Evolutionary conservation across 345 rosid species (phyloP), one percentile per base, ranked within the genome.

Genomic region (Salix suchowensis): DNA sequence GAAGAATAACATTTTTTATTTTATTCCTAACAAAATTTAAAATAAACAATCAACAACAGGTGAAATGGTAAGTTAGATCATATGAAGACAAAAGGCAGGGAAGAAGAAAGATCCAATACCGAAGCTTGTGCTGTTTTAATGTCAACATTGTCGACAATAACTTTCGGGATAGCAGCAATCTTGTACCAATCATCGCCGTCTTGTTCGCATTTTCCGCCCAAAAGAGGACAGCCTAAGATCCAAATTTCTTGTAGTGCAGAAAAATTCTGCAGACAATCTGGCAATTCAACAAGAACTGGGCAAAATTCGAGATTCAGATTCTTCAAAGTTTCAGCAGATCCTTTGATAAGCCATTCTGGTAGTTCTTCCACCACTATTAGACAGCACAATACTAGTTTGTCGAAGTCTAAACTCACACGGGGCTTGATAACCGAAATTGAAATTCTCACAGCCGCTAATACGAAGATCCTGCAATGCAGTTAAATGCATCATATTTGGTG

Each of bases 391-490:
- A 7, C 2, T 23, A 67, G 21, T 18, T 15, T 21, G n/a, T 37
- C 19, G 26, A 67, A 67, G 48, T 3, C 46, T 2, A 11, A 67
- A 67, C 14, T 1, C 13, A 6, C 26, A 37, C 1, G 37, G 1
- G 5, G 65, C 54, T 28, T n/a, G 24, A 14, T 73, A 54, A 34
- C 37, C 18, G 34, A 85, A 74, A 70, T 44, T 14, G 26, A 85
- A 74, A 9, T 30, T 64, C 15, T 28, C 68, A 36, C 86, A 83
- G 2, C 37, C 34, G 1, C 7, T 21, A 28, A 85, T 70, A 2
- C 7, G 4, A 9, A 83, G 70, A 32, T 7, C 65, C 61, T 83
- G 71, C 55, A 83, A 39, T 21, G 77, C 72, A 46, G 23, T 61
- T 7, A 83, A 19, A 21, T 74, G 2, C 24, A 14, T 73, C 19